Percentiles rank a stretch among this genome's conserved stretches.
phyloP scores from a whole-genome alignment of 306 rosid genomes.

The Medicago ruthenica region DNA sequence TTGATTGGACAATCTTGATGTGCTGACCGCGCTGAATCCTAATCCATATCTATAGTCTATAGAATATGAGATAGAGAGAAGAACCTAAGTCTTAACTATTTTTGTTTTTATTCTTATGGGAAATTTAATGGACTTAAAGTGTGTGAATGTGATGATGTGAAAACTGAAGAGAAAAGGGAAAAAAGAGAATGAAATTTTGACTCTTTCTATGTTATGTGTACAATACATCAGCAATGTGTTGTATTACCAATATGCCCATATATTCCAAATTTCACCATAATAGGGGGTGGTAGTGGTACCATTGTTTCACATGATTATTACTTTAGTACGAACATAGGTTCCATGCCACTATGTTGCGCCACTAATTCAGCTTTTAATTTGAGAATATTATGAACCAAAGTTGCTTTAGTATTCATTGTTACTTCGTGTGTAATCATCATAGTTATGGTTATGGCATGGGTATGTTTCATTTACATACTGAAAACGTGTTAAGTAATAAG shows the following conservation, averaged over 20 bases:
- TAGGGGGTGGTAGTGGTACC: slow-evolving; percentile 63
- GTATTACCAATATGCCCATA: slow-evolving; percentile 39
- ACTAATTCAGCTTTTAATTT: slow-evolving; percentile 34
- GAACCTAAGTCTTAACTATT: slow-evolving; percentile 48
- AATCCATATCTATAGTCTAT: background rate
- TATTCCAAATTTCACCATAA: slow-evolving; percentile 41
- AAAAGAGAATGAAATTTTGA: slow-evolving; percentile 39
- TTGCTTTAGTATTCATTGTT: slow-evolving; percentile 38
- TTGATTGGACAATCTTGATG: no score
- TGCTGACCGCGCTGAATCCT: no score
- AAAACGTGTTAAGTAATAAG: slow-evolving; percentile 8
- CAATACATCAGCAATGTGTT: slow-evolving; percentile 26
- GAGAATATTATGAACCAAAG: slow-evolving; percentile 35
- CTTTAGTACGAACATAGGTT: slow-evolving; percentile 46
- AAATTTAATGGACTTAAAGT: slow-evolving; percentile 43
- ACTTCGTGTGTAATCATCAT: slow-evolving; percentile 46
- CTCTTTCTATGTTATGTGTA: slow-evolving; percentile 27
- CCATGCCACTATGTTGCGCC: slow-evolving; percentile 44
- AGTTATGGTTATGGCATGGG: slow-evolving; percentile 19
- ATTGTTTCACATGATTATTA: slow-evolving; percentile 60
- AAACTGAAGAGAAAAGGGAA: slow-evolving; percentile 35
- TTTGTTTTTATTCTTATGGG: slow-evolving; percentile 64
- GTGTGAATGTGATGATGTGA: slow-evolving; percentile 56
- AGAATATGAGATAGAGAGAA: slow-evolving; percentile 37
- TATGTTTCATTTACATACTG: slow-evolving; percentile 27